These are phyloP conservation scores for Zopfia rhizophila DNA, from an alignment of 2,329 filamentous ascomycete species.

Conservation along the genomic window DNA sequence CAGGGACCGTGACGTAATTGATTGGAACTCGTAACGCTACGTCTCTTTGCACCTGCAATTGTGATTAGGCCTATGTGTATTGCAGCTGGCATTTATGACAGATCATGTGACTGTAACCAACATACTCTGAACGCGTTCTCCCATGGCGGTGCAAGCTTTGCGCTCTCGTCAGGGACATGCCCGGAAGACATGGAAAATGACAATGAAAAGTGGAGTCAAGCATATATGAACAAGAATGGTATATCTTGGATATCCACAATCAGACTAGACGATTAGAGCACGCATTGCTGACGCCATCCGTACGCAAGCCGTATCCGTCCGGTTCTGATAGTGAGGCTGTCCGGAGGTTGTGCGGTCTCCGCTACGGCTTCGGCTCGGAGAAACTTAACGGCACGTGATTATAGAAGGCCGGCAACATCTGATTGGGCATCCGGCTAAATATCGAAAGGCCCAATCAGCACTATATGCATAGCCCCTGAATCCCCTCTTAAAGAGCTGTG, in stretches of 20 bases:
- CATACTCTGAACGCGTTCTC: slow-evolving; percentile 45
- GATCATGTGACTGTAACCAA: slow-evolving; percentile 17
- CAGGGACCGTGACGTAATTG: slow-evolving; percentile 69
- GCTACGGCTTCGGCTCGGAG: slow-evolving; percentile 1
- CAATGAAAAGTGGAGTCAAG: too few relatives aligned
- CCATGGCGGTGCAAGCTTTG: slow-evolving; percentile 40
- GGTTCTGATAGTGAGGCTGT: slow-evolving; percentile 11
- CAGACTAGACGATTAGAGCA: background rate
- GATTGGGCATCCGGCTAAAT: slow-evolving; percentile 18
- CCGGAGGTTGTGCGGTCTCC: slow-evolving; percentile 21
- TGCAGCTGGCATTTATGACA: too few relatives aligned
- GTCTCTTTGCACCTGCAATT: slow-evolving; percentile 68
- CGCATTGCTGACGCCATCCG: too few relatives aligned
- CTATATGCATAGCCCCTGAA: background rate
- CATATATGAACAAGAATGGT: too few relatives aligned
- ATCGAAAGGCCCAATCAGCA: slow-evolving; percentile 8
- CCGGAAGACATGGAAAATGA: slow-evolving; percentile 35
- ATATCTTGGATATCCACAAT: background rate
- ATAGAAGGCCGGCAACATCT: background rate
- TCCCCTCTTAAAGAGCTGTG: too few relatives aligned
- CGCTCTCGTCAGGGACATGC: slow-evolving; percentile 43
- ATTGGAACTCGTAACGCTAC: slow-evolving; percentile 68
- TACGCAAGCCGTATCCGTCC: background rate
- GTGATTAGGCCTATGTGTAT: slow-evolving; percentile 4
- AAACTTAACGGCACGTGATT: slow-evolving; percentile 11